Base-by-base conservation (phyloP, 1,139 yeast genomes). In the Kodamaea sp. region DNA sequence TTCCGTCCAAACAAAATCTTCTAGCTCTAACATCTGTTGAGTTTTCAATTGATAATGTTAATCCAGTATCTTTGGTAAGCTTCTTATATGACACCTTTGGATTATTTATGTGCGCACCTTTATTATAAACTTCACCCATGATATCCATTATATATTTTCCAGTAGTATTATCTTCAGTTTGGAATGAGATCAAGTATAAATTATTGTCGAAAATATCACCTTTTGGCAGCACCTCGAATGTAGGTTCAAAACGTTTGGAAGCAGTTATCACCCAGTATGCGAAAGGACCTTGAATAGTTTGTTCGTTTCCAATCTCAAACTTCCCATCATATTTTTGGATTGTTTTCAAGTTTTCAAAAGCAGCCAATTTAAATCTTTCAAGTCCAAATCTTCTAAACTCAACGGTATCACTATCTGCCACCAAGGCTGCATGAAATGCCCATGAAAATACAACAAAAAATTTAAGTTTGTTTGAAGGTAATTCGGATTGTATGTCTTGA, bases 371-470 rank as follows among this genome's bases (percentile, higher is more conserved):
- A 58, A 89, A 89, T 42, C 96, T 64, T 31, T 77, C 78, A 6
- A 71, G 52, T 0, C 96, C 96, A 45, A 73, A 67, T 38, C 70
- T 67, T 29, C 89, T 67, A 54, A 83, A 62, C 50, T 82, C 84
- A 0, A 83, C 80, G 1, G 81, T 71, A 49, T 87, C 94, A 41
- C 85, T 80, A 54, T 77, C 87, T 22, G 92, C 92, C 2, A 89
- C 92, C 39, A 89, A 60, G 3, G 90, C 75, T 1, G 96, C 90
- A 60, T 89, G 97, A 47, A 87, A 77, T 1, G 82, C 95, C 88
- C 95, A 82, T 0, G 96, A 85, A 0, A 80, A 67, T 2, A 88
- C 95, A 2, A 85, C 87, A 25, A 81, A 52, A 45, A 86, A 83
- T 35, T 57, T 52, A 29, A 73, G 57, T 1, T 70, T 55, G 1